A percentile compares a stretch with the other conserved stretches of the same genome.
Conservation (phyloP, 2,329 filamentous ascomycete species). For the Aspergillus sp. region DNA sequence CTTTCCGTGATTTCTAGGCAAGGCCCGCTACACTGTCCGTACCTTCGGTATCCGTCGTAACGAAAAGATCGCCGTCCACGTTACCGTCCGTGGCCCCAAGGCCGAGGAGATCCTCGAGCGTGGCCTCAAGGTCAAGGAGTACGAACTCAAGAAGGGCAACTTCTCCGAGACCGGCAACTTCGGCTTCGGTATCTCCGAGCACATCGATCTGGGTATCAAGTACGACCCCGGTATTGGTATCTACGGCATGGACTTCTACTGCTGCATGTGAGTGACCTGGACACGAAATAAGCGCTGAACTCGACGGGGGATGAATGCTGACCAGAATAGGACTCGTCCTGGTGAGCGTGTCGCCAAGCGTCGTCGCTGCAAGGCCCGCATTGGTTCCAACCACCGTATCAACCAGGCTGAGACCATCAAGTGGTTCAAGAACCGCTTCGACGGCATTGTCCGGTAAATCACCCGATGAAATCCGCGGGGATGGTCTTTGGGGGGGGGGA, state of each 20-base stretch:
- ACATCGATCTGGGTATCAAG: constrained; percentile 99
- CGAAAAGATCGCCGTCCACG: constrained; percentile 99
- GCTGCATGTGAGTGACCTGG: constrained; percentile 78
- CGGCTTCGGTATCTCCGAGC: constrained; percentile 99
- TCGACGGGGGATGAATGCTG: constrained; percentile 18
- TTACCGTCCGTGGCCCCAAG: constrained; percentile 98
- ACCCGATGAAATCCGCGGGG: constrained; percentile 7
- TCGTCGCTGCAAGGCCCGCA: constrained; percentile 79
- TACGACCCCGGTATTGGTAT: constrained; percentile 98
- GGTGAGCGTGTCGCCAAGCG: constrained; percentile 97
- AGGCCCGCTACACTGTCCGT: constrained; percentile 99
- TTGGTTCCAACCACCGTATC: constrained; percentile 90
- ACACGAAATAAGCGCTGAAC: not conserved
- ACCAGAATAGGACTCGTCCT: constrained; percentile 71
- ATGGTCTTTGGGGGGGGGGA: constrained; percentile 20
- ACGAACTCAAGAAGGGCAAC: constrained; percentile 99
- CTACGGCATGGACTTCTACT: constrained; percentile 99
- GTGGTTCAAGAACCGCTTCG: constrained; percentile 97
- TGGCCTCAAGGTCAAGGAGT: constrained; percentile 99
- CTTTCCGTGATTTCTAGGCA: constrained; percentile 59
- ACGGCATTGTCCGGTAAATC: constrained; percentile 96
- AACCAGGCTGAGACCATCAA: constrained; percentile 92
- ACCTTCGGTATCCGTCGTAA: constrained; percentile 99
- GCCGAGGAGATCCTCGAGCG: constrained; percentile 99
- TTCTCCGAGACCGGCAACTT: constrained; percentile 99